These are phyloP conservation scores for Helianthus annuus DNA, from an alignment of 129 eudicot species.

Conservation along the genomic window HanXRQr2.0-SUNRISE NC_035447.2:70016817-70017316, in stretches of 20 bases:
- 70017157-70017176: conserved; percentile 5
- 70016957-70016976: conserved; percentile 64
- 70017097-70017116: conserved; percentile 53
- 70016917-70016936: not conserved
- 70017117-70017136: conserved; percentile 28
- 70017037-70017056: conserved; percentile 52
- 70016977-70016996: conserved; percentile 40
- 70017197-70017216: conserved; percentile 18
- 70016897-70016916: not conserved
- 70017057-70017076: conserved; percentile 58
- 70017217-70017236: conserved; percentile 21
- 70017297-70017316: conserved; percentile 20
- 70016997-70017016: conserved; percentile 35
- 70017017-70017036: conserved; percentile 28
- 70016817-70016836: not conserved
- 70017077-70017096: conserved; percentile 55
- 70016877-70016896: not conserved
- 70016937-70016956: not conserved
- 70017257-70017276: conserved; percentile 36
- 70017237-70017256: conserved; percentile 26
- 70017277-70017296: conserved; percentile 8
- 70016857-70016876: not conserved
- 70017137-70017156: conserved; percentile 1
- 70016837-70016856: not conserved
- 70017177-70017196: not conserved